These are phyloP conservation scores for Lanmaoa pseudosensibilis DNA, from an alignment of 768 basidiomycete species.

Conservation along the genomic window DNA sequence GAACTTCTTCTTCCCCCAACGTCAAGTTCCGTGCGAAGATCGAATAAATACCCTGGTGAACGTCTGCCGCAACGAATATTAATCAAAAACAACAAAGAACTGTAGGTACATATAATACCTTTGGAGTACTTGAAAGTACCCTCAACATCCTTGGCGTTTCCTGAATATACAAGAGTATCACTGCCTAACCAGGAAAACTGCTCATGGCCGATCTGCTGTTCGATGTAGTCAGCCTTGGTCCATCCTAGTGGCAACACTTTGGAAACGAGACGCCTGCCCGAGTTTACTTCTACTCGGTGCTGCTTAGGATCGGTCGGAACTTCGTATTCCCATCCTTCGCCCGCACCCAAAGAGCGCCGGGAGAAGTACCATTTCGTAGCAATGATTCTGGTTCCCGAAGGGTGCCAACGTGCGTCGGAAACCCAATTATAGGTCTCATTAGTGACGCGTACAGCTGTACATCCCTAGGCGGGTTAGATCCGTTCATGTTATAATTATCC, in stretches of 20 bases:
- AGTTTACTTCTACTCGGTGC: slow-evolving; percentile 36
- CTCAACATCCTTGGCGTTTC: slow-evolving; percentile 54
- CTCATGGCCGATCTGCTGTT: slow-evolving; percentile 75
- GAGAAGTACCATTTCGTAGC: slow-evolving; percentile 83
- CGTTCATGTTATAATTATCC: not conserved
- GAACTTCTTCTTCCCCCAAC: slow-evolving; percentile 46
- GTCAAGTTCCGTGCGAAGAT: slow-evolving; percentile 70
- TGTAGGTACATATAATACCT: slow-evolving; percentile 38
- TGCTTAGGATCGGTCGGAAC: slow-evolving; percentile 38
- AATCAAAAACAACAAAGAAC: not conserved
- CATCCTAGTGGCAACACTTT: slow-evolving; percentile 61
- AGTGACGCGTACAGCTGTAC: slow-evolving; percentile 51
- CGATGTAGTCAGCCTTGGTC: slow-evolving; percentile 56
- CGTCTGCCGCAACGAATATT: slow-evolving; percentile 42
- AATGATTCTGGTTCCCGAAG: slow-evolving; percentile 57
- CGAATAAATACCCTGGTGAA: slow-evolving; percentile 68
- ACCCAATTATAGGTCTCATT: slow-evolving; percentile 77
- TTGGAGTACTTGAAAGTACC: slow-evolving; percentile 61
- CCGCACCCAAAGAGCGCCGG: slow-evolving; percentile 61
- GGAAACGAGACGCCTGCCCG: slow-evolving; percentile 55
- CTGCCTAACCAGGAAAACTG: slow-evolving; percentile 62
- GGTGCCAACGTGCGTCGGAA: slow-evolving; percentile 69
- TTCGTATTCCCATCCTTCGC: slow-evolving; percentile 70
- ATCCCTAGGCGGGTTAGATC: slow-evolving; percentile 6
- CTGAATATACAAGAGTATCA: slow-evolving; percentile 62